These are phyloP conservation scores for Candida sanyaensis DNA, from an alignment of 1,139 yeast species.

Conservation along the genomic window DNA sequence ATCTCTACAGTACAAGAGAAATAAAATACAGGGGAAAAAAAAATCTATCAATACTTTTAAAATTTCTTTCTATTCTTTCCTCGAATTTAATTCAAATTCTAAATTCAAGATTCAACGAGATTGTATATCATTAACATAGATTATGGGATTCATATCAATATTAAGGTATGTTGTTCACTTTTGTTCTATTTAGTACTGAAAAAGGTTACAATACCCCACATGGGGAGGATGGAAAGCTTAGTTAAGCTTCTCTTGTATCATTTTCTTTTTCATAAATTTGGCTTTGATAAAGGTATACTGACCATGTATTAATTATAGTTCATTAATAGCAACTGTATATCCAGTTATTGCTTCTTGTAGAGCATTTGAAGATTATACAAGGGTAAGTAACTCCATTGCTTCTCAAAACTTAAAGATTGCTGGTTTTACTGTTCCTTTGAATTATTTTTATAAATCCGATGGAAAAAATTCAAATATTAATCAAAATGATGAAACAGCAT, in stretches of 20 bases:
- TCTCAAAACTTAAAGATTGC: constrained; percentile 29
- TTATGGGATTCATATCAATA: constrained; percentile 19
- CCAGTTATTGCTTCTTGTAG: constrained; percentile 56
- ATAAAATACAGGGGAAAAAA: too few relatives aligned
- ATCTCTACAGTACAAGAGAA: too few relatives aligned
- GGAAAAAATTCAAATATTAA: constrained; percentile 5
- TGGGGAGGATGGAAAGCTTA: background rate
- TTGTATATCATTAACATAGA: background rate
- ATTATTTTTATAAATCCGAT: constrained; percentile 7
- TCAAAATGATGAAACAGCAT: constrained; percentile 18
- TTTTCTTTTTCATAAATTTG: too few relatives aligned
- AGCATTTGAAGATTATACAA: constrained; percentile 48
- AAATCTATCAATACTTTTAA: too few relatives aligned
- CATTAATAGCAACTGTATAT: constrained; percentile 43
- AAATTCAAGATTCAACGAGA: too few relatives aligned
- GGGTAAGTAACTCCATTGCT: constrained; percentile 23
- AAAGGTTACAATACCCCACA: background rate
- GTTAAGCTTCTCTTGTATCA: too few relatives aligned
- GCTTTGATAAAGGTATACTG: too few relatives aligned
- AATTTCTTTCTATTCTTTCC: too few relatives aligned
- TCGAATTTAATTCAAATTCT: too few relatives aligned
- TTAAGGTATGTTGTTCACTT: constrained; percentile 18
- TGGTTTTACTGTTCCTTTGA: constrained; percentile 38
- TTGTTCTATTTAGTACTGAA: background rate
- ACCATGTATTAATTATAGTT: constrained; percentile 6